Evolutionary conservation across 2,329 filamentous ascomycete genomes (phyloP).

Genomic region (Decorospora gaudefroyi): DNA sequence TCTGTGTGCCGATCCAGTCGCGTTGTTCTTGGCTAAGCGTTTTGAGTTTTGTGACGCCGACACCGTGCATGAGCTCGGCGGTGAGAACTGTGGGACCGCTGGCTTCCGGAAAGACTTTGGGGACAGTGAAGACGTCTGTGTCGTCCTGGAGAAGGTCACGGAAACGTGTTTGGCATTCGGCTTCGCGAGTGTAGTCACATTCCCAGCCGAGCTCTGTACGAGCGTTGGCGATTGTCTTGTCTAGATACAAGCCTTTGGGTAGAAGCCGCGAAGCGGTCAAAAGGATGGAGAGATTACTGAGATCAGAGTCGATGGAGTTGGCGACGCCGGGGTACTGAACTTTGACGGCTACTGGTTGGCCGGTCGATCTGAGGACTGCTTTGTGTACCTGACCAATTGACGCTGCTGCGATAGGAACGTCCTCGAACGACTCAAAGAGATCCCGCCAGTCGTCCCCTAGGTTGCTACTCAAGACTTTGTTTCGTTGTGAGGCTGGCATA

Average conservation of each 20-base stretch:
- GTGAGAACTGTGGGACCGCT: slow-evolving; percentile 87
- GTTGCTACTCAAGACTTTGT: slow-evolving; percentile 78
- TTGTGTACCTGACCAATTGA: slow-evolving; percentile 97
- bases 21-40: slow-evolving; percentile 79
- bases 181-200: slow-evolving; percentile 92
- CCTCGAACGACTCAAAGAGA: slow-evolving; percentile 82
- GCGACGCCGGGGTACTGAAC: slow-evolving; percentile 97
- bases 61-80: slow-evolving; percentile 87
- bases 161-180: slow-evolving; percentile 77
- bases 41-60: slow-evolving; percentile 79
- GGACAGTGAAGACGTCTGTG: slow-evolving; percentile 74
- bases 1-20: slow-evolving; percentile 95
- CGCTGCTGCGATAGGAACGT: slow-evolving; percentile 89
- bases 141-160: slow-evolving; percentile 76
- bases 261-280: slow-evolving; percentile 88
- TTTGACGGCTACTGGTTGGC: slow-evolving; percentile 85
- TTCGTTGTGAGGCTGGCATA: slow-evolving; percentile 92
- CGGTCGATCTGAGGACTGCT: slow-evolving; percentile 75
- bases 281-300: slow-evolving; percentile 89
- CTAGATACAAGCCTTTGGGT: slow-evolving; percentile 88
- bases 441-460: slow-evolving; percentile 84
- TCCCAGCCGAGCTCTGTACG: slow-evolving; percentile 93
- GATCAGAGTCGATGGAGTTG: slow-evolving; percentile 92
- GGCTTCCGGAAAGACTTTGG: slow-evolving; percentile 75
- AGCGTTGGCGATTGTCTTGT: slow-evolving; percentile 97